Percentiles rank a stretch among this genome's conserved stretches.
These are phyloP conservation scores for Phialophora macrospora DNA, from an alignment of 2,329 filamentous ascomycete species.

Conservation along the genomic window DNA sequence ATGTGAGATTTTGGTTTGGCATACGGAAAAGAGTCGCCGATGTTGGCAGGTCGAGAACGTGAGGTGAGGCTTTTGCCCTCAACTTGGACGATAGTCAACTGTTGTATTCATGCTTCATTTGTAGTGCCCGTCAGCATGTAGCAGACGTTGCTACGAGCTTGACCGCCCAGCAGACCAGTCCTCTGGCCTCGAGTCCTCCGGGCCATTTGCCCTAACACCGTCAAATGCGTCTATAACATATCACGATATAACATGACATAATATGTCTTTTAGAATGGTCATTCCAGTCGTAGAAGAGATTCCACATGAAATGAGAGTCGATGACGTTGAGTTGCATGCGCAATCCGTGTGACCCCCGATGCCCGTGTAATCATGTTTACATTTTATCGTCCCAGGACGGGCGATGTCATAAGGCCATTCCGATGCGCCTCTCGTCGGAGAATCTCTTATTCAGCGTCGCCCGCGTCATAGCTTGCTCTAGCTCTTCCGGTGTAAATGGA, in stretches of 20 bases:
- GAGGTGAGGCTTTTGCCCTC: not conserved
- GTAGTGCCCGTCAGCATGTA: not conserved
- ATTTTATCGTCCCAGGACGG: not conserved
- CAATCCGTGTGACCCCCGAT: not conserved
- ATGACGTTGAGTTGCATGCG: not conserved
- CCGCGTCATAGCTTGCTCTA: conserved; percentile 38
- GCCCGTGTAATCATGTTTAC: not conserved
- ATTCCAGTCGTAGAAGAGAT: conserved; percentile 1
- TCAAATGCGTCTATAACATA: conserved; percentile 4
- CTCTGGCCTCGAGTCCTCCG: not conserved
- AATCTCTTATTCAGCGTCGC: conserved; percentile 30
- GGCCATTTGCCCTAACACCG: not conserved
- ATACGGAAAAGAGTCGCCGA: not conserved
- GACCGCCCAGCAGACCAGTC: conserved; percentile 4
- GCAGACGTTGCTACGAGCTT: not conserved
- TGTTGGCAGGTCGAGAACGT: not conserved
- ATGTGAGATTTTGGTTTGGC: not conserved
- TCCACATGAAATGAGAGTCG: not conserved
- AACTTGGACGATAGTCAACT: not conserved
- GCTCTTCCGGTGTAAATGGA: conserved; percentile 38
- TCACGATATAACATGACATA: not conserved
- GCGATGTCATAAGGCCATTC: conserved; percentile 19
- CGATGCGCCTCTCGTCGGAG: conserved; percentile 17
- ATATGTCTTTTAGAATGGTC: conserved; percentile 6
- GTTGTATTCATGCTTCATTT: not conserved